A percentile compares a stretch with the other conserved stretches of the same genome.
Conservation (phyloP, 2,329 filamentous ascomycete species). For the Alternaria triticimaculans region DNA sequence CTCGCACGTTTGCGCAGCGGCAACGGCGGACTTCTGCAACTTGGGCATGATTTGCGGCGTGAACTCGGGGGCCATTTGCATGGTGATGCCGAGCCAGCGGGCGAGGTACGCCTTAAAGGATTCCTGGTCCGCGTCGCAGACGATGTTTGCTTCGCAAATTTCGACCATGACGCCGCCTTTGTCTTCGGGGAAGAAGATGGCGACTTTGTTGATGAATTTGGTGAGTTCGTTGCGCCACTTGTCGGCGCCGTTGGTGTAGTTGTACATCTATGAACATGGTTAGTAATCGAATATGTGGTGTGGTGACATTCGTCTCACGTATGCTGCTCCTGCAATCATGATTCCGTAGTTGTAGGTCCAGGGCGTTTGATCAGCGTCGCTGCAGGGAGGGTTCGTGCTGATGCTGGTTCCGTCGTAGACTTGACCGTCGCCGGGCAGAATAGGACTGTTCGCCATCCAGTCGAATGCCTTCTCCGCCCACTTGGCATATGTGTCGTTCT, state of each 20-base stretch:
- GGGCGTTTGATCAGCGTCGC: slow-evolving; percentile 36
- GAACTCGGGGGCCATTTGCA: slow-evolving; percentile 65
- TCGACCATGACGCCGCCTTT: slow-evolving; percentile 51
- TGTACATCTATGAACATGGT: slow-evolving; percentile 43
- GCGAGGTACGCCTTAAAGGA: slow-evolving; percentile 56
- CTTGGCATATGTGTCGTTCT: slow-evolving; percentile 45
- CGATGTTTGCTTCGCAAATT: slow-evolving; percentile 49
- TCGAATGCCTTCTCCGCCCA: slow-evolving; percentile 47
- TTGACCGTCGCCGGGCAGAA: slow-evolving; percentile 32
- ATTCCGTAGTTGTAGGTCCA: slow-evolving; percentile 51
- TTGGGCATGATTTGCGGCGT: slow-evolving; percentile 57
- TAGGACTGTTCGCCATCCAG: slow-evolving; percentile 40
- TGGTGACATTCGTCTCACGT: slow-evolving; percentile 19
- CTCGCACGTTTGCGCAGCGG: slow-evolving; percentile 62
- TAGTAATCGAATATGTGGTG: neutral
- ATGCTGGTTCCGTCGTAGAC: slow-evolving; percentile 40
- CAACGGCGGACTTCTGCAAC: slow-evolving; percentile 60
- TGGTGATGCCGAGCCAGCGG: slow-evolving; percentile 61
- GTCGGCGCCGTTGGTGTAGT: slow-evolving; percentile 47
- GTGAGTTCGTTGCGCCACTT: slow-evolving; percentile 40
- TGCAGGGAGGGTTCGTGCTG: slow-evolving; percentile 29
- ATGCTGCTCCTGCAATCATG: slow-evolving; percentile 44
- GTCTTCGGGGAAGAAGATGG: slow-evolving; percentile 49
- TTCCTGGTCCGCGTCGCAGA: slow-evolving; percentile 54
- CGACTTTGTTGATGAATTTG: slow-evolving; percentile 39